These are phyloP conservation scores for Dactylellina sp. DNA, from an alignment of 2,329 filamentous ascomycete genomes.

Conservation along the genomic window DNA sequence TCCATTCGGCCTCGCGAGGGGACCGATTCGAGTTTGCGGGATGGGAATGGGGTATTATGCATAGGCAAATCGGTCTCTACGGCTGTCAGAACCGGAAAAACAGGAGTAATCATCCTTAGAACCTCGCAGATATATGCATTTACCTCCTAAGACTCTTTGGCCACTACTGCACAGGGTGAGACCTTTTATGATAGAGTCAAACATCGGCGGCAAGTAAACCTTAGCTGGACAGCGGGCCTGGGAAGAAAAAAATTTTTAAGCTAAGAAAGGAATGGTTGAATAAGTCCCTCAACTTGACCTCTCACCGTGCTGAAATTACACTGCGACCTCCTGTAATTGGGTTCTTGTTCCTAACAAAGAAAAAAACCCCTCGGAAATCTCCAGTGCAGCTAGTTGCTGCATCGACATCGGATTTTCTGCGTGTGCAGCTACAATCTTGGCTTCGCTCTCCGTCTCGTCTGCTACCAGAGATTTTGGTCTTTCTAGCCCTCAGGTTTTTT, in stretches of 20 bases:
- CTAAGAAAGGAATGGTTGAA: not conserved
- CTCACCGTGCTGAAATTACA: not conserved
- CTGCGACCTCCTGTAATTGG: constrained; percentile 8
- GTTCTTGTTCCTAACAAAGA: not conserved
- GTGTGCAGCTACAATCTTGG: not conserved
- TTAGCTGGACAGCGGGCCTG: not conserved
- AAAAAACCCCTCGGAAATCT: not conserved
- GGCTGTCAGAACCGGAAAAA: constrained; percentile 23
- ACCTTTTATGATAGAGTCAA: constrained; percentile 22
- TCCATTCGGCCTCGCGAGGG: not conserved
- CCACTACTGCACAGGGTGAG: constrained; percentile 13
- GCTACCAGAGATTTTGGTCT: not conserved
- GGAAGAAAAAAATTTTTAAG: not conserved
- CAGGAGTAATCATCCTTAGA: no score
- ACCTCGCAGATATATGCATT: no score
- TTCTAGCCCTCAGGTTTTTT: not conserved
- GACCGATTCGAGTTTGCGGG: no score
- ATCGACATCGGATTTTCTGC: not conserved
- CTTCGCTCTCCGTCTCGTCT: not conserved
- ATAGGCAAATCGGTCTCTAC: constrained; percentile 30
- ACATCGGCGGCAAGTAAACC: constrained; percentile 8
- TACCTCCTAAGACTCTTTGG: not conserved
- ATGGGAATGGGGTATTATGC: no score
- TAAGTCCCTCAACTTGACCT: constrained; percentile 6
- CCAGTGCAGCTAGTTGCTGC: not conserved